Evolutionary conservation across 2,329 filamentous ascomycete species (phyloP), one percentile per base, ranked within the genome.

Genomic region (Ascocoryne sarcoides): DNA sequence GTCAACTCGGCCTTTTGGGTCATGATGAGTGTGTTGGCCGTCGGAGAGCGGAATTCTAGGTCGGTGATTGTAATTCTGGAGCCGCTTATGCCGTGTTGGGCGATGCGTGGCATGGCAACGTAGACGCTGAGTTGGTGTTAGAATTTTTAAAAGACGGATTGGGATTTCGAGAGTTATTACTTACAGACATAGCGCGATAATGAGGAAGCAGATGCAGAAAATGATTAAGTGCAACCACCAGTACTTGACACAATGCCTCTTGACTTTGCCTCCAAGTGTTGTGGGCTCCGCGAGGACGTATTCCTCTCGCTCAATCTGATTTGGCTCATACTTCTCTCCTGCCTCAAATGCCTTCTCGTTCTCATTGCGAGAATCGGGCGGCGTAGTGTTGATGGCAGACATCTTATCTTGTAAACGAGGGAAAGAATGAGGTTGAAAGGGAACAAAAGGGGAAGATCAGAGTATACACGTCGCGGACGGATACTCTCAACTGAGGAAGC

Each of bases 181-280:
- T 63, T 66, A 76, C 73, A 80, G 58, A 28, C 71, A 73, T 23
- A 80, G 57, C 2, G 70, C 56, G 37, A 79, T 58, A 15, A 78
- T 63, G 32, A 81, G 58, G 18, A 73, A 61, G 18, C 69, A 53
- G n/a, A 66, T 52, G 40, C 67, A 62, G 46, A 77, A 62, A 7
- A 69, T 55, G 35, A 76, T 63, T 21, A 75, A 40, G 52, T 73
- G 62, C 26, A 66, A 42, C 73, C 72, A 76, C 73, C 73, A 76
- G 49, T 64, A 75, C 40, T 61, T 61, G 16, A 47, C 50, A 38
- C 47, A 58, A 45, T 59, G 57, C 42, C 53, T 47, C 42, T 59
- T 59, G 10, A 44, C 32, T 42, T 55, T 56, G 12, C 42, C 38
- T 16, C 52, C 47, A 23, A 43, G 33, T 1, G 39, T 44, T n/a